These are phyloP conservation scores for Wallacemonas sp. DNA, from an alignment of 208 protist genomes.

Conservation along the genomic window DNA sequence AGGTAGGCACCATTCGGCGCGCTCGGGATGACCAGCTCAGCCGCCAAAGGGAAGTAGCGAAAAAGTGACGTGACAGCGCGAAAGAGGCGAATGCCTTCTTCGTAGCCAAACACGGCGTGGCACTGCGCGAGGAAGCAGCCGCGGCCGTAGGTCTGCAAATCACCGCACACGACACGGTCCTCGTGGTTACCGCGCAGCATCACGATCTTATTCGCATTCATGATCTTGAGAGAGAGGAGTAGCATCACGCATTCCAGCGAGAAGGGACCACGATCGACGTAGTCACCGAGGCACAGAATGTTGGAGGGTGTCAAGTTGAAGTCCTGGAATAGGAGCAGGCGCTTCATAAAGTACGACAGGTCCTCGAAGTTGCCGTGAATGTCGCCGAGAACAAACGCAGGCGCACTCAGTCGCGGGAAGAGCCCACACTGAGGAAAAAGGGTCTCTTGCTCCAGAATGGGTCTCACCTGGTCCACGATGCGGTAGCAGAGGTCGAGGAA, in stretches of 20 bases:
- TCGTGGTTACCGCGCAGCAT: slow-evolving; percentile 90
- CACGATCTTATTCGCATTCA: slow-evolving; percentile 58
- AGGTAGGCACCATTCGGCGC: slow-evolving; percentile 39
- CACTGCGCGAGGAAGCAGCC: slow-evolving; percentile 73
- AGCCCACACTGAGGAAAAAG: slow-evolving; percentile 44
- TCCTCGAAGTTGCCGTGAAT: slow-evolving; percentile 87
- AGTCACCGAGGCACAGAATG: slow-evolving; percentile 68
- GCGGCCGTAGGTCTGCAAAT: slow-evolving; percentile 61
- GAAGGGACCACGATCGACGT: slow-evolving; percentile 77
- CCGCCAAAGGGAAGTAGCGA: slow-evolving; percentile 68
- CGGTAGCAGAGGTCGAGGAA: slow-evolving; percentile 51
- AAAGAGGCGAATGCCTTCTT: slow-evolving; percentile 56
- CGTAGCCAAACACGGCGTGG: slow-evolving; percentile 53
- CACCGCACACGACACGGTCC: slow-evolving; percentile 74
- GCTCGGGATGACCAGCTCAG: slow-evolving; percentile 53
- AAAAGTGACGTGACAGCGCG: slow-evolving; percentile 66
- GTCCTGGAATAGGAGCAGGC: slow-evolving; percentile 59
- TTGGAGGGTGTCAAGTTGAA: slow-evolving; percentile 63
- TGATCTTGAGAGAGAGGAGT: slow-evolving; percentile 81
- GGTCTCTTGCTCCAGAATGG: slow-evolving; percentile 64
- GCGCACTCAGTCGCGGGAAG: slow-evolving; percentile 55
- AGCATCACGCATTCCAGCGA: slow-evolving; percentile 69
- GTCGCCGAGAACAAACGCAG: slow-evolving; percentile 75
- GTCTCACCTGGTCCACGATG: slow-evolving; percentile 43
- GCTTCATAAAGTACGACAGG: slow-evolving; percentile 64